Evolutionary conservation across 305 asterid species (phyloP), one percentile per base, ranked within the genome.

Genomic region (Solanum hybrid): DNA sequence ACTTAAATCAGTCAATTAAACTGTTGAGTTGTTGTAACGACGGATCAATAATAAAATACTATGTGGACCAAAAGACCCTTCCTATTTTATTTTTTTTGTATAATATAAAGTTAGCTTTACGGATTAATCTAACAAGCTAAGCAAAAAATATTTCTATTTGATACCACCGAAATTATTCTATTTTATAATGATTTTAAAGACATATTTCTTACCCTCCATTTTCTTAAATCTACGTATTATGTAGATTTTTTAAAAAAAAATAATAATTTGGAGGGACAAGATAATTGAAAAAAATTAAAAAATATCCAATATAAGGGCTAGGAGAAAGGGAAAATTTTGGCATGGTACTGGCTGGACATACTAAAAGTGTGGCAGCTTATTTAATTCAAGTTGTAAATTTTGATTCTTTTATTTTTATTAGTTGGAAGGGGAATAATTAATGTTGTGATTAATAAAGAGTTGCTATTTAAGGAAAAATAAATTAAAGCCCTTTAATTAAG

Each of bases 1-100:
- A 85, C 94, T 90, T 82, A 89, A 18, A 4, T 42, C 61, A 92
- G 94, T 92, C 93, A 89, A 92, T 90, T 86, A 90, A 92, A 89
- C 91, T 91, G 93, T 77, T 78, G 74, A 71, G 40, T 81, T 86
- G 92, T 93, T 92, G 93, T 90, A 88, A 91, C 90, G 83, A 89
- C 87, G 39, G 51, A 91, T 86, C 64, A 51, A 79, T 71, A 74
- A 74, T 80, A 85, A 89, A 61, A 74, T 80, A 87, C 29, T 37
- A 37, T 46, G 75, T 89, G 89, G 92, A 88, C 92, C 92, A 86
- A 79, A 78, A 51, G 80, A 67, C 89, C 91, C 85, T 89, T 18
- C 9, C 10, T 8, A 28, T 83, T 46, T 29, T 1, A 1, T 5
- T 12, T 24, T 11, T 22, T 69, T 69, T 22, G 13, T 67, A 26